Evolutionary conservation across 2,329 filamentous ascomycete genomes (phyloP), one percentile per base, ranked within the genome.

Genomic region (Microdochium nivale): DNA sequence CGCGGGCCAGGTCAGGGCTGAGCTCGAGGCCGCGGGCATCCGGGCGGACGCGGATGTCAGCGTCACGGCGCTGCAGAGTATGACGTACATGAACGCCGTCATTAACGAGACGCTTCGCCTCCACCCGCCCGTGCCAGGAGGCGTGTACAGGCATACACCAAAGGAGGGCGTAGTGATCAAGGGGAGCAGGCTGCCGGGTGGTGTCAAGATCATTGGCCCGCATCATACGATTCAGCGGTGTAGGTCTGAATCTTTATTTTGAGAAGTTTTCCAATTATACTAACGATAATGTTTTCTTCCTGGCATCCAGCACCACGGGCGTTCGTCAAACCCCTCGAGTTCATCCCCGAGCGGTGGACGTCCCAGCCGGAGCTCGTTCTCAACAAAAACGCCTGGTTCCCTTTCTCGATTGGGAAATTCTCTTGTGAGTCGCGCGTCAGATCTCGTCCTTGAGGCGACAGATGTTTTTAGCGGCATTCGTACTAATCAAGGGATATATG

Each of bases 261-360:
- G n/a, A n/a, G n/a, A n/a, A n/a, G n/a, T n/a, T n/a, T n/a, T n/a
- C n/a, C n/a, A n/a, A n/a, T n/a, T n/a, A n/a, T n/a, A n/a, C n/a
- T n/a, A n/a, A n/a, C n/a, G 8, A 7, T 21, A 7, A 3, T 21
- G 21, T 7, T 19, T 44, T 3, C 13, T 23, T 21, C 7, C 40
- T 44, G 19, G 16, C 23, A 7, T 19, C 7, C 25, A 56, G 56
- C 53, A 23, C 51, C 53, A 21, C 51, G 53, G 52, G 54, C 55
- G 13, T 55, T 56, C n/a, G 49, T 52, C 14, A 19, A 24, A 19
- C 55, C 55, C 2, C 48, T 52, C 51, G 53, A 58, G 47, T 58
- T 58, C 16, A 53, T 55, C 35, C 56, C 56, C 19, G 56, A 58
- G 50, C 56, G 55, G n/a, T 58, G 56, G 56, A 57, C 56, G 3